Conservation (phyloP, 345 rosid species). For the Melastoma malabathricum region DNA sequence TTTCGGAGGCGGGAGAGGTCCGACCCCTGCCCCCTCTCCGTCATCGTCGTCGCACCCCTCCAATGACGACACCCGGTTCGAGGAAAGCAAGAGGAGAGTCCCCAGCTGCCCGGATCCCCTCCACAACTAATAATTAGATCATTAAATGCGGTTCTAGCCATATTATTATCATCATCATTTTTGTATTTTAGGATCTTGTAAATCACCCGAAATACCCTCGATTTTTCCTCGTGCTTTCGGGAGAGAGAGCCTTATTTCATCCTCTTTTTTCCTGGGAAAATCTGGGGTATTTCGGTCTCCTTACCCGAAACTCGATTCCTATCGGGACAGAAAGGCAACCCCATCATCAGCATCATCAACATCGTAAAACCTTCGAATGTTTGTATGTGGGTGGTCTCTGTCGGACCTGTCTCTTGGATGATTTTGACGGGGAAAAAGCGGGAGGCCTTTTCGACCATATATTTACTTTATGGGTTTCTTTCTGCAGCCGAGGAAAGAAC, state of each 20-base stretch:
- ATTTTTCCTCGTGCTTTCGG: constrained; percentile 5
- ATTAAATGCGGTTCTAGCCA: neutral
- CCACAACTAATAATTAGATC: constrained; percentile 7
- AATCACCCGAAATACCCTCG: constrained; percentile 11
- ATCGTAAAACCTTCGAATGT: too few relatives aligned
- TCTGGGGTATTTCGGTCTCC: constrained; percentile 12
- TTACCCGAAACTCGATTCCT: neutral
- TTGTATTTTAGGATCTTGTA: neutral
- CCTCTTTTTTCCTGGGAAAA: constrained; percentile 6
- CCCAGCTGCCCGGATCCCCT: constrained; percentile 20
- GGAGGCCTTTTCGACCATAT: too few relatives aligned
- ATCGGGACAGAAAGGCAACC: too few relatives aligned
- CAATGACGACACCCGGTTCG: neutral
- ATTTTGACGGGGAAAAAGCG: too few relatives aligned
- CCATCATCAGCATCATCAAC: too few relatives aligned
- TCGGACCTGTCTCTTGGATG: too few relatives aligned
- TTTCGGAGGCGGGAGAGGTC: neutral
- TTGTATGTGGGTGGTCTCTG: too few relatives aligned
- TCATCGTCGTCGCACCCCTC: neutral
- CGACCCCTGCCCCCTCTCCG: neutral
- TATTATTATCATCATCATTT: neutral
- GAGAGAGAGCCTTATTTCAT: too few relatives aligned
- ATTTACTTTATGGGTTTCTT: too few relatives aligned
- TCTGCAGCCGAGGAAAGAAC: too few relatives aligned
- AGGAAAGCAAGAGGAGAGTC: constrained; percentile 10